Conservation (phyloP, 257 asterid species). For the Ligustrum vulgare region DNA sequence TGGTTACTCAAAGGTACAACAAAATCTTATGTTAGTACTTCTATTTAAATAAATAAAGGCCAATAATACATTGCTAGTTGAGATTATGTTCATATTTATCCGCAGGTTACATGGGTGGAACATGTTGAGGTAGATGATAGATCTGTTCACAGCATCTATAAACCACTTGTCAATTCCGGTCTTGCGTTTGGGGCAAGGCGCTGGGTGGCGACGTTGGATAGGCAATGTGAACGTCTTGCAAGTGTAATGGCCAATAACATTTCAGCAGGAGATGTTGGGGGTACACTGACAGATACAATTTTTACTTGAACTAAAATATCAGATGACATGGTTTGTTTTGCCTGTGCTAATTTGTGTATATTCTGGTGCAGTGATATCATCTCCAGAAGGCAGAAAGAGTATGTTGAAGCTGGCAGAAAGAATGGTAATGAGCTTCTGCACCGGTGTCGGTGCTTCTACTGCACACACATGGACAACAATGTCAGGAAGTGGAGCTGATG, state of each 20-base stretch:
- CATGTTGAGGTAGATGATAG: slow-evolving; percentile 74
- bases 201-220: slow-evolving; percentile 73
- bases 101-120: slow-evolving; percentile 72
- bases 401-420: slow-evolving; percentile 81
- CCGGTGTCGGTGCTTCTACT: slow-evolving; percentile 80
- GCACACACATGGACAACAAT: slow-evolving; percentile 79
- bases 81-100: not conserved
- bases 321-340: not conserved
- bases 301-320: not conserved
- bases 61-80: no score
- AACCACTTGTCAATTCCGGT: slow-evolving; percentile 56
- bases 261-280: slow-evolving; percentile 64
- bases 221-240: slow-evolving; percentile 76
- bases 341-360: not conserved
- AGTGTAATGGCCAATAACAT: slow-evolving; percentile 69
- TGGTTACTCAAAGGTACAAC: slow-evolving; percentile 73
- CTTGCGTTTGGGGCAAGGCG: slow-evolving; percentile 75
- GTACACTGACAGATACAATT: slow-evolving; percentile 28
- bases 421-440: slow-evolving; percentile 81
- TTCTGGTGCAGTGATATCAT: slow-evolving; percentile 52
- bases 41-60: not conserved
- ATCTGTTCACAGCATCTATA: slow-evolving; percentile 62
- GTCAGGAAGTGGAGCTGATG: slow-evolving; percentile 78
- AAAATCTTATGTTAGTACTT: not conserved
- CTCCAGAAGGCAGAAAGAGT: slow-evolving; percentile 70